phyloP scores from a whole-genome alignment of 495 filamentous ascomycete species.

The Neurospora sp. region DNA sequence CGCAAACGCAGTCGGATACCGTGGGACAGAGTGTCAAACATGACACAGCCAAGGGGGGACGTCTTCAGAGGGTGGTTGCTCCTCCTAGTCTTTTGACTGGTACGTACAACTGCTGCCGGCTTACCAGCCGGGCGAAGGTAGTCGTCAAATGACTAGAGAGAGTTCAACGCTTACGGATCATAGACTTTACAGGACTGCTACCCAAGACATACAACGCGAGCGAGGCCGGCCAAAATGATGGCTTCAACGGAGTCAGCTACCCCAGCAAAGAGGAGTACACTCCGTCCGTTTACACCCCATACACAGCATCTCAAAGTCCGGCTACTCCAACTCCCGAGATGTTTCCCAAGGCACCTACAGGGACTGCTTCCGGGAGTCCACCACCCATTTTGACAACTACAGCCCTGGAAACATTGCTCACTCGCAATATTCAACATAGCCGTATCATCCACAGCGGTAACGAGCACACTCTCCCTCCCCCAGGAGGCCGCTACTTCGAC shows the following conservation, averaged over 20 bases:
- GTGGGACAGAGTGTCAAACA: background rate
- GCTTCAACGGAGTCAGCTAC: background rate
- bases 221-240: background rate
- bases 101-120: background rate
- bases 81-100: background rate
- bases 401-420: background rate
- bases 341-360: background rate
- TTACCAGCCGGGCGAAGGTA: background rate
- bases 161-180: background rate
- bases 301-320: background rate
- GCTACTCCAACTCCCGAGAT: background rate
- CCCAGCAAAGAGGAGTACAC: background rate
- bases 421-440: background rate
- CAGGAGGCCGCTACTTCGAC: background rate
- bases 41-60: background rate
- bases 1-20: background rate
- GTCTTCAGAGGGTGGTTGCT: background rate
- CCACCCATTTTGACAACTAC: background rate
- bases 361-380: background rate
- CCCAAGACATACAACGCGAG: background rate
- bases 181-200: background rate
- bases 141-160: background rate
- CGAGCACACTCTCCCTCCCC: background rate
- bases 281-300: background rate
- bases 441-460: background rate